Base-by-base conservation (phyloP, 805 yeast genomes). In the Hanseniaspora singularis region DNA sequence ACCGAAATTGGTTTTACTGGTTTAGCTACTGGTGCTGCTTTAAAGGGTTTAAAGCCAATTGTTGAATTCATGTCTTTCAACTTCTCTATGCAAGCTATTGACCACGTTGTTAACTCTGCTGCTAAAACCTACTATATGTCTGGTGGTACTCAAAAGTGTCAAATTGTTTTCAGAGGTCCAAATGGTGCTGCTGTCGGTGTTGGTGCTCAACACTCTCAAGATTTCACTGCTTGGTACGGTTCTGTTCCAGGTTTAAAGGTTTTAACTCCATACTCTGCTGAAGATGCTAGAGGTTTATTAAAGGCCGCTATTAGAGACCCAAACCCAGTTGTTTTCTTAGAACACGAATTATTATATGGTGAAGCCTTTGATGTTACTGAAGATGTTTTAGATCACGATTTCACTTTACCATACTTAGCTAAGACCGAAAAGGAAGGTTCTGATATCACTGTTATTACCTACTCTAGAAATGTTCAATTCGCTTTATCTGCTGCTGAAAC, bases 151-250 rank as follows among this genome's bases (percentile, higher is more conserved):
- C 96, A 88, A 69, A 89, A 89, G 53, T 88, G 96, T 74, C 88
- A 85, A 69, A 85, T 89, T 62, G 88, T 95, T 47, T 92, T 92
- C 75, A 81, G 99, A 71, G 99, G 99, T 61, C 97, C 99, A 52
- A 92, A 92, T 68, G 99, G 98, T 69, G 96, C 98, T 41, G 96
- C 98, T 57, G 96, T 96, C 41, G 97, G 97, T 77, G 98, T 92
- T 57, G 99, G 77, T 58, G 99, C 99, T 50, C 99, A 92, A 71
- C 99, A 92, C 71, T 92, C 98, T 23, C 99, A 92, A 71, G 94
- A 87, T 70, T 92, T 78, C 67, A 74, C 95, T 49, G 87, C 96
- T 46, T 92, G 98, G 98, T 92, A 92, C 70, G 97, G 96, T 55
- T 72, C 94, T 44, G 87, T 92, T 58, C 99, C 99, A 51, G 99